Percentiles rank a stretch among this genome's conserved stretches.
Conservation (phyloP, 2,329 filamentous ascomycete genomes). For the Canariomyces notabilis region DNA sequence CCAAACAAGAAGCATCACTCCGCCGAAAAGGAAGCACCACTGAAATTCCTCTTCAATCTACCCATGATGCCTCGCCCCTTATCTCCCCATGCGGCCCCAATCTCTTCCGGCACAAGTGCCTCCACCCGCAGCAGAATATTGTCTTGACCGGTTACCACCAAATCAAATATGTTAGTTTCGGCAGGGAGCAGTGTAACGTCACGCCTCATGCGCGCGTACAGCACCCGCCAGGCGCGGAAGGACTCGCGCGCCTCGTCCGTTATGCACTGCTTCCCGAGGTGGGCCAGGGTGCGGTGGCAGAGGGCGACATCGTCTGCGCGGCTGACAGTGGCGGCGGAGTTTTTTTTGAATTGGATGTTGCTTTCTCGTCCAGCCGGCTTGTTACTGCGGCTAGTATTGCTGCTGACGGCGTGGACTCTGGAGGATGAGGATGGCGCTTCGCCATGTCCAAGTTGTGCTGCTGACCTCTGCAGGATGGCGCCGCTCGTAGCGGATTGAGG, state of each 20-base stretch:
- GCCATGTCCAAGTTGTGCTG: neutral
- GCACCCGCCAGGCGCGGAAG: constrained; percentile 45
- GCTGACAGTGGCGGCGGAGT: neutral
- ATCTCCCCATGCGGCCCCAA: too few relatives aligned
- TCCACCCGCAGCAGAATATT: too few relatives aligned
- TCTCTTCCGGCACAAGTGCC: too few relatives aligned
- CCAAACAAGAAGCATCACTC: too few relatives aligned
- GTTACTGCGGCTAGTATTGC: too few relatives aligned
- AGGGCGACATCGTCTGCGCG: constrained; percentile 38
- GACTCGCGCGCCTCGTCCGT: constrained; percentile 45
- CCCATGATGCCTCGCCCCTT: too few relatives aligned
- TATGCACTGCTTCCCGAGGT: constrained; percentile 43
- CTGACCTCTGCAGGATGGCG: constrained; percentile 15
- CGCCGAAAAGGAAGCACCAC: too few relatives aligned
- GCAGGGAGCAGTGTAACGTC: constrained; percentile 38
- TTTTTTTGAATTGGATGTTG: too few relatives aligned
- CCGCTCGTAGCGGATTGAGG: constrained; percentile 24
- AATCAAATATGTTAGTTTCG: constrained; percentile 29
- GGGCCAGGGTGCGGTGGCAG: constrained; percentile 40
- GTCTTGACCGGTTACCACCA: too few relatives aligned
- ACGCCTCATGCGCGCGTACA: constrained; percentile 39
- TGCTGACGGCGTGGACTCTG: neutral
- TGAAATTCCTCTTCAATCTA: too few relatives aligned
- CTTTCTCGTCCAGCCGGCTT: too few relatives aligned
- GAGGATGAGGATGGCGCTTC: neutral